Evolutionary conservation across 768 basidiomycete species (phyloP).

Genomic region (Trichaptum fuscoviolaceum): DNA sequence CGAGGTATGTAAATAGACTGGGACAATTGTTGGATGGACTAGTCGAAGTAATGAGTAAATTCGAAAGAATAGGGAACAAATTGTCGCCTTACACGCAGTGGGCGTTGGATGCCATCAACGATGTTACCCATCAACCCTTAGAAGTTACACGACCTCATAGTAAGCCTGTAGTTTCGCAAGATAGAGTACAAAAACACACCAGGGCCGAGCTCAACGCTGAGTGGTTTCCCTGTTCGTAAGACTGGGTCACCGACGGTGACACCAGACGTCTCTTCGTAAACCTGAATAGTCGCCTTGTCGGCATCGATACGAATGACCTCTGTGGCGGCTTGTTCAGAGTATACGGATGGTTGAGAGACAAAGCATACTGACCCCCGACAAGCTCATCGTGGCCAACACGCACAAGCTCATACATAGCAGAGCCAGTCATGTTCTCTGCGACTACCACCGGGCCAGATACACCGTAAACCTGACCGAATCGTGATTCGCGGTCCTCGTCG

Average conservation of each 20-base stretch:
- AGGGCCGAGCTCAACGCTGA: constrained; percentile 96
- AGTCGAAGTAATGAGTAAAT: constrained; percentile 13
- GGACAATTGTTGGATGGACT: constrained; percentile 93
- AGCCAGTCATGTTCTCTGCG: constrained; percentile 93
- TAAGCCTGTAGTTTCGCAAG: constrained; percentile 5
- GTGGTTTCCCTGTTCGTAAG: constrained; percentile 92
- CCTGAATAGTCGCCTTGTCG: constrained; percentile 98
- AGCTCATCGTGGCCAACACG: constrained; percentile 98
- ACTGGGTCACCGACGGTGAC: constrained; percentile 99
- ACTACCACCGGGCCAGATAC: constrained; percentile 99
- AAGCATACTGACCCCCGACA: constrained; percentile 70
- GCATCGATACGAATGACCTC: constrained; percentile 99
- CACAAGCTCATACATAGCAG: constrained; percentile 97
- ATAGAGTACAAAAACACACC: constrained; percentile 42
- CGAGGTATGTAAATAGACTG: constrained; percentile 99
- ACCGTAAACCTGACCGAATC: constrained; percentile 85
- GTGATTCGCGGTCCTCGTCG: constrained; percentile 86
- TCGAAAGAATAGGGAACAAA: constrained; percentile 6
- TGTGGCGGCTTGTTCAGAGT: constrained; percentile 24
- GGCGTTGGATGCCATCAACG: constrained; percentile 95
- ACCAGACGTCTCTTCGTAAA: constrained; percentile 98
- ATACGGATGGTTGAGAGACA: constrained; percentile 1
- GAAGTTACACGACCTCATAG: background rate
- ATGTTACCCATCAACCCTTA: constrained; percentile 98
- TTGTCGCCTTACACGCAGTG: constrained; percentile 61